These are phyloP conservation scores for Podila clonocystis DNA, from an alignment of 192 early-diverging fungal genomes.

Conservation along the genomic window DNA sequence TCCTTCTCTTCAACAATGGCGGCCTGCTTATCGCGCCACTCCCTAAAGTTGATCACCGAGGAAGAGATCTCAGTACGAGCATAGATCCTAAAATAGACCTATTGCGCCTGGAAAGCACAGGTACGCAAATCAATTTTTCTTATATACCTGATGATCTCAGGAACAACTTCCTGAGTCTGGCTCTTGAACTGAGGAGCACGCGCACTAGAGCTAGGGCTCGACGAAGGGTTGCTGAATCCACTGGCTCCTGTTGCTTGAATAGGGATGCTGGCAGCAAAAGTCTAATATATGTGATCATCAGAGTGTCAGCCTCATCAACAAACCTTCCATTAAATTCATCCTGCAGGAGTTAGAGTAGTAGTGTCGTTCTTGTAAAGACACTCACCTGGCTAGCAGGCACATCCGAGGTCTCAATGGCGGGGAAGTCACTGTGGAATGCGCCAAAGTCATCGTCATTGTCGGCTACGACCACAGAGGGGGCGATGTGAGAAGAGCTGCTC, in stretches of 20 bases:
- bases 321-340: background rate
- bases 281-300: constrained; percentile 4
- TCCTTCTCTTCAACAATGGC: constrained; percentile 69
- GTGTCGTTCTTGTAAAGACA: too few species aligned
- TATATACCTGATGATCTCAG: constrained; percentile 37
- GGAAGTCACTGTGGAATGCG: constrained; percentile 41
- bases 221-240: constrained; percentile 25
- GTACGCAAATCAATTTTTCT: background rate
- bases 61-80: too few species aligned
- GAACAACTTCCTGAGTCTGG: constrained; percentile 18
- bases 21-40: constrained; percentile 74
- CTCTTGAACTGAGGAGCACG: constrained; percentile 36
- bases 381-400: constrained; percentile 34
- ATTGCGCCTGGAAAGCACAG: background rate
- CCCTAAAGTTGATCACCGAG: constrained; percentile 38
- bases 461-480: constrained; percentile 13
- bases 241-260: constrained; percentile 43
- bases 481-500: constrained; percentile 9
- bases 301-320: background rate
- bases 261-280: constrained; percentile 46
- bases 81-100: background rate
- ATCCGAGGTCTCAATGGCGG: constrained; percentile 44
- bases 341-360: too few species aligned
- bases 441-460: constrained; percentile 49
- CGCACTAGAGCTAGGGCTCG: constrained; percentile 12